Base-by-base conservation (phyloP, 768 basidiomycete species). In the Leccinum barrowsii region DNA sequence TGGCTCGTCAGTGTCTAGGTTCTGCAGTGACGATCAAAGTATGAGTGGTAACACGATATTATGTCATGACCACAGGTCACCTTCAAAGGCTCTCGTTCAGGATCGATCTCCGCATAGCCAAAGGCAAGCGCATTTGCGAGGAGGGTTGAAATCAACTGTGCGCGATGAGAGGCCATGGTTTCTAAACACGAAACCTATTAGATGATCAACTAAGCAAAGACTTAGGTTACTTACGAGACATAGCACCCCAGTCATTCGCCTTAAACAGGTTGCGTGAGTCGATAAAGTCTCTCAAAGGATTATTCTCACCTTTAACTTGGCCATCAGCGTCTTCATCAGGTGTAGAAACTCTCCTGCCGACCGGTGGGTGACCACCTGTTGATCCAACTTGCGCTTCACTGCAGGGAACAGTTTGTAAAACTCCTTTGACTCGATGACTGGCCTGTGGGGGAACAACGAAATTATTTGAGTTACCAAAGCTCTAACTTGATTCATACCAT, bases 221-320 rank as follows among this genome's bases (percentile, higher is more conserved):
- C 2, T n/a, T 13, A 3, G 2, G 15, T 13, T 15, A 26, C 47
- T 24, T 62, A 86, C 85, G 83, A 50, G 85, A 85, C 52, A 86
- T 72, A 0, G 85, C 75, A 15, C 83, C 82, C 85, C 85, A 86
- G 59, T 86, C 85, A 35, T 85, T 85, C 2, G 81, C 78, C 85
- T 85, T 56, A 8, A 49, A 49, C 2, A 49, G 2, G 2, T 47
- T 22, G 17, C 22, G 15, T 7, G 6, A 44, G 24, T 55, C 7
- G 0, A 7, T 15, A 44, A 19, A 21, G 1, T 17, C 15, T n/a
- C 11, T 17, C 3, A 4, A 54, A 3, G 7, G 15, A 54, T 0
- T 1, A 55, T 13, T 32, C 55, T 58, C 51, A 82, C 85, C 77
- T 86, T 86, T 42, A 86, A 63, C 57, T 86, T 87, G n/a, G 85